Percentiles rank a stretch among this genome's conserved stretches.
Evolutionary conservation across 805 yeast species (phyloP).

Genomic region (Myxozyma neotropica): DNA sequence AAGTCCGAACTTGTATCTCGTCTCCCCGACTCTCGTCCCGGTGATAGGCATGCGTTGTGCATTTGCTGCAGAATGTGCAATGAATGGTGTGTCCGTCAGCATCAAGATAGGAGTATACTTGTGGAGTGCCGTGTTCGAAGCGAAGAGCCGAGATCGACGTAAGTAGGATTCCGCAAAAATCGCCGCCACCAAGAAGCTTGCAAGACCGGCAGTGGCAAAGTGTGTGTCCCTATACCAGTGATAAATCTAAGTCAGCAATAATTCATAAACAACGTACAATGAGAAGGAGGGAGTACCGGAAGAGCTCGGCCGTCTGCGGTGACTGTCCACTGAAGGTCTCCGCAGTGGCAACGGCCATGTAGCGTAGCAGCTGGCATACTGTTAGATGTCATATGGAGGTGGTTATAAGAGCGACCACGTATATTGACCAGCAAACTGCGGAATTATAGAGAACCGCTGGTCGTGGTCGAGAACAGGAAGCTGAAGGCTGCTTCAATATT

Average conservation of each 20-base stretch:
- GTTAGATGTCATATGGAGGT: too few relatives aligned
- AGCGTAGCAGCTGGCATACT: constrained; percentile 19
- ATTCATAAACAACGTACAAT: too few relatives aligned
- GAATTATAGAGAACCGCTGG: too few relatives aligned
- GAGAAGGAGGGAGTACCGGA: constrained; percentile 20
- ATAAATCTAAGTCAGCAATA: too few relatives aligned
- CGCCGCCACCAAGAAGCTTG: constrained; percentile 33
- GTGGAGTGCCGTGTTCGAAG: constrained; percentile 27
- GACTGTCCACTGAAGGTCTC: constrained; percentile 33
- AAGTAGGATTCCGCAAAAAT: constrained; percentile 30
- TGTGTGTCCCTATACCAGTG: constrained; percentile 29
- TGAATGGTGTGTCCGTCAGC: constrained; percentile 22
- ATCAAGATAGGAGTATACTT: constrained; percentile 28
- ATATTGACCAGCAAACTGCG: too few relatives aligned
- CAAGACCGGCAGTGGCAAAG: constrained; percentile 33
- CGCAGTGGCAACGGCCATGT: constrained; percentile 33
- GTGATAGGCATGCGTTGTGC: constrained; percentile 35
- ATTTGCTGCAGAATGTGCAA: constrained; percentile 30
- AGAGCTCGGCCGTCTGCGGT: constrained; percentile 21
- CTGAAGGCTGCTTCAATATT: too few relatives aligned
- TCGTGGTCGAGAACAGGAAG: too few relatives aligned
- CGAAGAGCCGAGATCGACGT: constrained; percentile 30
- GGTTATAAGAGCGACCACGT: too few relatives aligned
- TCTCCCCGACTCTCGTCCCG: constrained; percentile 33
- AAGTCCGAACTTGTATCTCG: constrained; percentile 32